A percentile compares a stretch with the other conserved stretches of the same genome.
These are phyloP conservation scores for Cucurbita ficifolia DNA, from an alignment of 306 rosid species.

Conservation along the genomic window DNA sequence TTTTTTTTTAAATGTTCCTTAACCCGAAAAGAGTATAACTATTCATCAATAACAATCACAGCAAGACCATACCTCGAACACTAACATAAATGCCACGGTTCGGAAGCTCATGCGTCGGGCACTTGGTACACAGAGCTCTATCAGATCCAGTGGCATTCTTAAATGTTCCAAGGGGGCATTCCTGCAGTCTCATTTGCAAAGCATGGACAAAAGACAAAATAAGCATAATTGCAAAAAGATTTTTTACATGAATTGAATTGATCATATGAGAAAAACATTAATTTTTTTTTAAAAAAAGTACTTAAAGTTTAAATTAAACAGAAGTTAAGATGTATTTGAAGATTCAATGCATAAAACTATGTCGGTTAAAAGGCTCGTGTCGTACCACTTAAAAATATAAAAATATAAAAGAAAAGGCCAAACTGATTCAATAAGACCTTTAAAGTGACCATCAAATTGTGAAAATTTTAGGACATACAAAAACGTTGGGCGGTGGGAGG, in stretches of 20 bases:
- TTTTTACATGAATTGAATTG: neutral
- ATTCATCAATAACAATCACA: neutral
- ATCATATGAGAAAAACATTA: neutral
- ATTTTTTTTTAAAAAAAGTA: neutral
- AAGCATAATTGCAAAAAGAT: neutral
- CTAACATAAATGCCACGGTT: slow-evolving; percentile 50
- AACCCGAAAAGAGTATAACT: neutral
- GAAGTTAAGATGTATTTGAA: neutral
- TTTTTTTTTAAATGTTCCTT: neutral
- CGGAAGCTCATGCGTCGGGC: slow-evolving; percentile 59
- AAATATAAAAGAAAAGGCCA: neutral
- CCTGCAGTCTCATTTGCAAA: slow-evolving; percentile 35
- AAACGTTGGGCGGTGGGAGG: neutral
- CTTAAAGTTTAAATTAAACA: neutral
- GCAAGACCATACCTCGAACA: slow-evolving; percentile 54
- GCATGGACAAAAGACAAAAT: neutral
- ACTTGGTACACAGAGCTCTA: slow-evolving; percentile 47
- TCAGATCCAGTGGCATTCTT: slow-evolving; percentile 80
- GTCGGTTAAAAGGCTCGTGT: neutral
- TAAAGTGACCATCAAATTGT: neutral
- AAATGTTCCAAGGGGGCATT: slow-evolving; percentile 86
- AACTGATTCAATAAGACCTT: neutral
- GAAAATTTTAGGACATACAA: neutral
- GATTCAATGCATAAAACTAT: neutral
- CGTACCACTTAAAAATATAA: neutral